Percentiles rank a stretch among this genome's conserved stretches.
phyloP scores from a whole-genome alignment of 2,329 filamentous ascomycete species.

The Dactylellina cionopaga region DNA sequence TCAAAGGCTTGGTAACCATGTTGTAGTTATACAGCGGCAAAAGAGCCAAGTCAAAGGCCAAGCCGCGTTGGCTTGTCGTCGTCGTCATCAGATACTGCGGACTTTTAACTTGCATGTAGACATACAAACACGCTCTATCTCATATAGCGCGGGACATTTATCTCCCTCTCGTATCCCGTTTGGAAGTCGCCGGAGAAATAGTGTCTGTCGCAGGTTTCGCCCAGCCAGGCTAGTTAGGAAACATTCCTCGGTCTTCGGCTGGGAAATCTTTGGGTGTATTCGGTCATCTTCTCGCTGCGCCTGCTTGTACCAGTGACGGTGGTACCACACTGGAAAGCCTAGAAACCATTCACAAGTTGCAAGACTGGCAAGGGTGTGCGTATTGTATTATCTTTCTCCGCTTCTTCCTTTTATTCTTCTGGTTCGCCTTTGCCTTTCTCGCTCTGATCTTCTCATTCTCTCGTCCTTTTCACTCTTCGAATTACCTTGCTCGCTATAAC shows the following conservation, averaged over 20 bases:
- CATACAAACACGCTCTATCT: too few species aligned
- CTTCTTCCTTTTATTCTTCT: background rate
- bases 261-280: too few species aligned
- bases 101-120: too few species aligned
- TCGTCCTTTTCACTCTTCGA: background rate
- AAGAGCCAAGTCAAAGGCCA: background rate
- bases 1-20: too few species aligned
- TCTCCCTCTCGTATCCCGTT: too few species aligned
- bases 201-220: too few species aligned
- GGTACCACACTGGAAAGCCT: too few species aligned
- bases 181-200: too few species aligned
- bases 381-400: background rate
- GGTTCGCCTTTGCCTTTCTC: background rate
- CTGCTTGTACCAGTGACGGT: constrained; percentile 3
- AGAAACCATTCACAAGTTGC: too few species aligned
- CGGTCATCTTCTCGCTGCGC: background rate
- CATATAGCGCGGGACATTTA: background rate
- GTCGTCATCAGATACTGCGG: constrained; percentile 11
- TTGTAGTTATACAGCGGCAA: too few species aligned
- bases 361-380: background rate
- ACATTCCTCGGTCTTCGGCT: too few species aligned
- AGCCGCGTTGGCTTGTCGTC: background rate
- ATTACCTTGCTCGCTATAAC: background rate
- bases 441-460: background rate
- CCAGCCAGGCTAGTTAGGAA: too few species aligned